A percentile compares a stretch with the other conserved stretches of the same genome.
phyloP scores from a whole-genome alignment of 208 protist species.

The Phytomonas sp. region DNA sequence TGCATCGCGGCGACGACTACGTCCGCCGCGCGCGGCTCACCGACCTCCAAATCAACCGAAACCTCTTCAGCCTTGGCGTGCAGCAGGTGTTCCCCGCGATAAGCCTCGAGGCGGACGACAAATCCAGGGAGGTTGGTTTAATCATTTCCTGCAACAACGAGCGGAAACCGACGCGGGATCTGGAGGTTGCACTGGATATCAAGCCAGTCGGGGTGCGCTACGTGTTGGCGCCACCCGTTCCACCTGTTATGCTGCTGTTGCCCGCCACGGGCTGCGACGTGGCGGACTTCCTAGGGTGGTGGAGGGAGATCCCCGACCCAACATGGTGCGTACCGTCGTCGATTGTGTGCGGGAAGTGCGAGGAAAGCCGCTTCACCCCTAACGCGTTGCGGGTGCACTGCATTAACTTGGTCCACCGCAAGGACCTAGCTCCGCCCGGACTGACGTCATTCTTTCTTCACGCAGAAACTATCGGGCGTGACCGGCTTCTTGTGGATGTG shows the following conservation, averaged over 20 bases:
- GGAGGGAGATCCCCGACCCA: conserved; percentile 17
- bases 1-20: conserved; percentile 41
- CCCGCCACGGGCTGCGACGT: conserved; percentile 30
- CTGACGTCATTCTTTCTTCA: conserved; percentile 29
- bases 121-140: conserved; percentile 19
- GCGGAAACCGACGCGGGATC: conserved; percentile 22
- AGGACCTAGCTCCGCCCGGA: conserved; percentile 12
- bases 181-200: conserved; percentile 39
- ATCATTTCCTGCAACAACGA: conserved; percentile 39
- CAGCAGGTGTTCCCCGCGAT: conserved; percentile 39
- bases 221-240: conserved; percentile 42
- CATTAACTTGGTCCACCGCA: conserved; percentile 43
- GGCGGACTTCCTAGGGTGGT: conserved; percentile 19
- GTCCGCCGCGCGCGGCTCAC: conserved; percentile 22
- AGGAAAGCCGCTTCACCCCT: conserved; percentile 19
- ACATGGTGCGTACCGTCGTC: conserved; percentile 36
- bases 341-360: conserved; percentile 15
- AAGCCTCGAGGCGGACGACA: conserved; percentile 24
- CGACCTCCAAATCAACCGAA: conserved; percentile 55
- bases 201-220: conserved; percentile 51
- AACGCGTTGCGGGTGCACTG: conserved; percentile 44
- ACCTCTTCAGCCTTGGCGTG: conserved; percentile 56
- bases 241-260: conserved; percentile 39
- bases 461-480: conserved; percentile 34
- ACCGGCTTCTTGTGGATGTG: conserved; percentile 31